Evolutionary conservation across 177 flowering plant species (phyloP).

Genomic region (Vitis hybrid): DNA sequence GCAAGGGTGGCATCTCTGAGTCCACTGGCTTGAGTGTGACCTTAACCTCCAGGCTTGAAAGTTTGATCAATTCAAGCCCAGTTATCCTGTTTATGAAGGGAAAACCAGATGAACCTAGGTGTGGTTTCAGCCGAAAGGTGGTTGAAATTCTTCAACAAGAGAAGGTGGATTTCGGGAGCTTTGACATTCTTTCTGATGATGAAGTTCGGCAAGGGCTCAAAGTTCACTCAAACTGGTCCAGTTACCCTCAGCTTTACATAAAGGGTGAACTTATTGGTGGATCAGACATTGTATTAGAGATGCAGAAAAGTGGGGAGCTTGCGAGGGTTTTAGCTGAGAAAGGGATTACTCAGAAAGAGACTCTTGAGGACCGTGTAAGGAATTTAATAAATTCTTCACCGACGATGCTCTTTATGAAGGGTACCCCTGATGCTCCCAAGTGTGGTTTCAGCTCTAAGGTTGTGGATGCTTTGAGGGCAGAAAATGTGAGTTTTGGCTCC

Average conservation of each 20-base stretch:
- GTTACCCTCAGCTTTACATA: constrained; percentile 89
- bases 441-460: constrained; percentile 97
- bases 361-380: constrained; percentile 67
- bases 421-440: constrained; percentile 78
- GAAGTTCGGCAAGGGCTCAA: constrained; percentile 97
- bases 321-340: constrained; percentile 64
- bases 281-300: constrained; percentile 84
- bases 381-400: constrained; percentile 56
- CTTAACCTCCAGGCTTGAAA: constrained; percentile 47
- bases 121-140: constrained; percentile 88
- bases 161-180: constrained; percentile 66
- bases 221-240: constrained; percentile 93
- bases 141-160: constrained; percentile 82
- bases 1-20: constrained; percentile 51
- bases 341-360: constrained; percentile 41
- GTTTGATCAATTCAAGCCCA: constrained; percentile 58
- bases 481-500: constrained; percentile 73
- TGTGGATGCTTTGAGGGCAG: constrained; percentile 70
- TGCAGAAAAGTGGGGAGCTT: constrained; percentile 96
- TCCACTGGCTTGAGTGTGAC: constrained; percentile 62
- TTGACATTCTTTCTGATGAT: constrained; percentile 82
- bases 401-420: constrained; percentile 94
- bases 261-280: constrained; percentile 92
- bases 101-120: constrained; percentile 79
- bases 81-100: constrained; percentile 97